Evolutionary conservation across 768 basidiomycete genomes (phyloP).

Genomic region (Hygrocybe coccinea): DNA sequence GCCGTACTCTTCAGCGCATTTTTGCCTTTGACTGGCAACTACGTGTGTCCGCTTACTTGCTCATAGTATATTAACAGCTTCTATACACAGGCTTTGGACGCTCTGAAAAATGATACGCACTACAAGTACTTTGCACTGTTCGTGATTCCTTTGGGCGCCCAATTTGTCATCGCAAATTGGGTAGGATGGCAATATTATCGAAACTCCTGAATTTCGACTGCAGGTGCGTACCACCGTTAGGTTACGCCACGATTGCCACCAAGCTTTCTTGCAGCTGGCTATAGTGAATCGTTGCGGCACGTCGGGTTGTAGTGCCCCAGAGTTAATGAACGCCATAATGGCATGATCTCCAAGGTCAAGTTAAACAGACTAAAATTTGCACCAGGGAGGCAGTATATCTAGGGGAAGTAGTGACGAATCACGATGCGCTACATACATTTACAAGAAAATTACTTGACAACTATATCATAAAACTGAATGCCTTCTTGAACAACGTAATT

Average conservation of each 20-base stretch:
- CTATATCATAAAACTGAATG: constrained; percentile 17
- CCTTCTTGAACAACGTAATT: constrained; percentile 9
- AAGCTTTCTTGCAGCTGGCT: too few species aligned
- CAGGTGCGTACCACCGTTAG: neutral
- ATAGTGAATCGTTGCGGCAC: too few species aligned
- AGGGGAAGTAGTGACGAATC: too few species aligned
- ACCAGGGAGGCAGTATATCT: too few species aligned
- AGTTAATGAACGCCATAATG: too few species aligned
- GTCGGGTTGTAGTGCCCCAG: too few species aligned
- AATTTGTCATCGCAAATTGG: constrained; percentile 97
- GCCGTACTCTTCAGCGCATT: constrained; percentile 64
- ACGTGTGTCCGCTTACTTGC: constrained; percentile 36
- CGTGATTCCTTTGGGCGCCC: constrained; percentile 73
- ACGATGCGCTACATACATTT: too few species aligned
- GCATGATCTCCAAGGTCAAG: too few species aligned
- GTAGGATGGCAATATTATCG: constrained; percentile 97
- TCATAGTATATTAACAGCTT: neutral
- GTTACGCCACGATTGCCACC: neutral
- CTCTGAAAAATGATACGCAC: constrained; percentile 66
- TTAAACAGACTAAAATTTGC: too few species aligned
- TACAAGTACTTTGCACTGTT: constrained; percentile 86
- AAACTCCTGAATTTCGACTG: constrained; percentile 58
- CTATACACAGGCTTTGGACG: constrained; percentile 53
- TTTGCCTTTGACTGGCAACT: constrained; percentile 46
- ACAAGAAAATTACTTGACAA: constrained; percentile 4